Percentiles rank a stretch among this genome's conserved stretches.
These are phyloP conservation scores for Shiraia bambusicola DNA, from an alignment of 2,329 filamentous ascomycete genomes.

Conservation along the genomic window DNA sequence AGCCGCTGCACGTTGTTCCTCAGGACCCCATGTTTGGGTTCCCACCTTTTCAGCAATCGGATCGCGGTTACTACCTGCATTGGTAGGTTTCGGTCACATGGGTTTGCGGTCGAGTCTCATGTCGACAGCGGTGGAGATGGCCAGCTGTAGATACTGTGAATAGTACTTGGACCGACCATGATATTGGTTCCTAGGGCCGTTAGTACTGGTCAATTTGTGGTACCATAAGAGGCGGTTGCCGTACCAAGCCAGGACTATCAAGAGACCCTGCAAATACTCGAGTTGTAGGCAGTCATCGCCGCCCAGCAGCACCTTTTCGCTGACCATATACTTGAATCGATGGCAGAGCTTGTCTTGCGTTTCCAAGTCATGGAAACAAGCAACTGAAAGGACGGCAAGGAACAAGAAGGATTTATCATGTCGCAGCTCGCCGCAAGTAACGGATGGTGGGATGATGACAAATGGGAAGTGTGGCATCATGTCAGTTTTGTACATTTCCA, in stretches of 20 bases:
- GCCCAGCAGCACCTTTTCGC: slow-evolving; percentile 33
- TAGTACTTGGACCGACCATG: slow-evolving; percentile 32
- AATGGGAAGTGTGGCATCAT: slow-evolving; percentile 46
- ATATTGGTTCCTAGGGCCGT: slow-evolving; percentile 33
- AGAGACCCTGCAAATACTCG: slow-evolving; percentile 32
- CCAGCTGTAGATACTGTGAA: slow-evolving; percentile 35
- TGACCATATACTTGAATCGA: slow-evolving; percentile 34
- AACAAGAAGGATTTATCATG: slow-evolving; percentile 32
- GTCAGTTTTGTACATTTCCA: slow-evolving; percentile 36
- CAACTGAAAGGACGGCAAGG: slow-evolving; percentile 29
- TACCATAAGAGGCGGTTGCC: background rate
- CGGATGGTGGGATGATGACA: slow-evolving; percentile 31
- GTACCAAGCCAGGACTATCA: slow-evolving; percentile 34
- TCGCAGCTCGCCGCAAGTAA: slow-evolving; percentile 30
- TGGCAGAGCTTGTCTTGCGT: slow-evolving; percentile 38
- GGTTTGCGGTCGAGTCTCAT: slow-evolving; percentile 33
- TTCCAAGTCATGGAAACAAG: slow-evolving; percentile 36
- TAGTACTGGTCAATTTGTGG: slow-evolving; percentile 1
- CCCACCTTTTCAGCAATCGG: slow-evolving; percentile 18
- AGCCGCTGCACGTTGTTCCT: slow-evolving; percentile 48
- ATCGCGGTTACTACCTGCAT: slow-evolving; percentile 25
- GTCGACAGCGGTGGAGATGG: slow-evolving; percentile 35
- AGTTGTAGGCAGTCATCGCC: slow-evolving; percentile 29
- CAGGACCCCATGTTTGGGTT: slow-evolving; percentile 33
- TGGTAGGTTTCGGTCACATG: slow-evolving; percentile 16